Evolutionary conservation across 2,329 filamentous ascomycete genomes (phyloP).

Genomic region (Beauveria sp.): DNA sequence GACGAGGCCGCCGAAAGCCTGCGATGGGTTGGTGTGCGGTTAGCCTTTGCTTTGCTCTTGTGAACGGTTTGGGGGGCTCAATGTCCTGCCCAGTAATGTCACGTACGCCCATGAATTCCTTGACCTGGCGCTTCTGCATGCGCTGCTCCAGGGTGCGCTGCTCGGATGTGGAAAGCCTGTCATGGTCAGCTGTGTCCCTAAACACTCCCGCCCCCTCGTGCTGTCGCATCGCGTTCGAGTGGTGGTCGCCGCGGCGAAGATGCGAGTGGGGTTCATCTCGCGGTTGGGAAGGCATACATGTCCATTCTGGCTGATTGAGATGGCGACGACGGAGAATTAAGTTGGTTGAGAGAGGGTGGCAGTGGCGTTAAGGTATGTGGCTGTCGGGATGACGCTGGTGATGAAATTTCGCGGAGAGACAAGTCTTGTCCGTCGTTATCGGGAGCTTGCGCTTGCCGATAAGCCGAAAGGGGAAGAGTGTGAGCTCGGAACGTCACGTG

Average conservation of each 20-base stretch:
- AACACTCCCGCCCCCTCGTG: too few species aligned
- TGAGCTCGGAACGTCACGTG: not conserved
- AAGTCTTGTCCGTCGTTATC: not conserved
- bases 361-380: not conserved
- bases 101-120: conserved; percentile 95
- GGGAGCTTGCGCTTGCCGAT: conserved; percentile 6
- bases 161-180: conserved; percentile 64
- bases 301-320: conserved; percentile 17
- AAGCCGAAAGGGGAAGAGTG: conserved; percentile 6
- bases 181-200: conserved; percentile 1
- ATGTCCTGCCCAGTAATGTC: not conserved
- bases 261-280: not conserved
- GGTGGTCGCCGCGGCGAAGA: not conserved
- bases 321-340: conserved; percentile 1
- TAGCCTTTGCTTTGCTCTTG: not conserved
- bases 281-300: conserved; percentile 13
- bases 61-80: not conserved
- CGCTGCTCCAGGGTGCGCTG: conserved; percentile 88
- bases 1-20: conserved; percentile 40
- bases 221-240: not conserved
- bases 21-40: conserved; percentile 10
- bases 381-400: conserved; percentile 4
- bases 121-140: conserved; percentile 97
- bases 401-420: conserved; percentile 8
- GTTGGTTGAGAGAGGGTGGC: not conserved